Base-by-base conservation (phyloP, 768 basidiomycete species). In the Omphalotus guepiniiformis region DNA sequence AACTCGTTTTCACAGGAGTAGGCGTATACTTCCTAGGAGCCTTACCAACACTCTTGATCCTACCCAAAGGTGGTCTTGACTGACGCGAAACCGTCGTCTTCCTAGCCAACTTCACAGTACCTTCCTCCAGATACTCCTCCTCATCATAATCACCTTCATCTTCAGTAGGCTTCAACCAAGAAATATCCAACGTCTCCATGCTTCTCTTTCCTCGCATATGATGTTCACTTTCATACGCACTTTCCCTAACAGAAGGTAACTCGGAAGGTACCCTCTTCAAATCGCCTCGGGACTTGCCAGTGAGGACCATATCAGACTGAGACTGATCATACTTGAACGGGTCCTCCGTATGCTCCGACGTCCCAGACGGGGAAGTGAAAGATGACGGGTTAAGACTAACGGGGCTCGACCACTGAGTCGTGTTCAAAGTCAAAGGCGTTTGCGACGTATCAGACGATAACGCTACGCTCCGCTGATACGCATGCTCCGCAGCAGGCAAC, bases 41-140 rank as follows among this genome's bases (percentile, higher is more conserved):
- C 35, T 53, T 68, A 2, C 74, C 73, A 28, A 70, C 58, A 46
- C 63, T 73, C 62, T 68, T 74, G 47, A 74, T 64, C 42, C 67
- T 63, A 15, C 57, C 36, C n/a, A 28, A 39, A 7, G 43, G 44
- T 22, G 45, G 42, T 18, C 37, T 13, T 18, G 16, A 16, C 26
- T 25, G 23, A 9, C 15, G 6, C 12, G 35, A 39, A 6, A 29
- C 22, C 35, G 27, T 47, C 23, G 26, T 32, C 7, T 26, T 21
- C 46, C 26, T 18, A 5, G 28, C 36, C 23, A 23, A 27, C 23
- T 47, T 21, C 7, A 38, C 37, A 13, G 19, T 39, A 42, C 34
- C 34, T 46, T 51, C 42, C 52, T 53, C 50, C 32, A 53, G 15
- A 50, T 39, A 27, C 53, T 46, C 16, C 53, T 52, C 46, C 57